phyloP scores from a whole-genome alignment of 164 flowering plant genomes.

The Chimonanthus praecox region DNA sequence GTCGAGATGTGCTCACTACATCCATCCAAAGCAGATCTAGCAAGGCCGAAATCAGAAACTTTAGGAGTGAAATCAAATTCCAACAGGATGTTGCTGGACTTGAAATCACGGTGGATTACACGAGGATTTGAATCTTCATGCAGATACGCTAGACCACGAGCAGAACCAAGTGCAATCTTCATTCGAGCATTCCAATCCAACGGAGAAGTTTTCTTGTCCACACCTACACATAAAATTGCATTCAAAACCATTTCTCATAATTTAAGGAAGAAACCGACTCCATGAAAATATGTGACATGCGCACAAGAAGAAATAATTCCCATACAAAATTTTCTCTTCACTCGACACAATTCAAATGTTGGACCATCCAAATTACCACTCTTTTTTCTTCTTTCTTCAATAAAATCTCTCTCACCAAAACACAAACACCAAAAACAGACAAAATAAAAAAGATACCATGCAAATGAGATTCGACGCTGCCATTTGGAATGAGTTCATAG shows the following conservation, averaged over 20 bases:
- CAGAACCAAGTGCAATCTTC: constrained; percentile 96
- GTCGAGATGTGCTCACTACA: constrained; percentile 21
- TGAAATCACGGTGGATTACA: constrained; percentile 43
- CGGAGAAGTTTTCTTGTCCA: constrained; percentile 61
- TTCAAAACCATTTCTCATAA: constrained; percentile 5
- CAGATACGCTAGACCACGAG: constrained; percentile 88
- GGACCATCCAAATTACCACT: too few species aligned
- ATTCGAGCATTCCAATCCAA: constrained; percentile 77
- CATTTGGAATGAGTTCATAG: constrained; percentile 89
- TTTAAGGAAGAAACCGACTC: not conserved
- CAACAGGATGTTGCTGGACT: constrained; percentile 84
- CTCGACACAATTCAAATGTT: constrained; percentile 68
- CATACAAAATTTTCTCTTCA: not conserved
- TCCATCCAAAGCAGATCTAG: constrained; percentile 69
- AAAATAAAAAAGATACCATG: constrained; percentile 45
- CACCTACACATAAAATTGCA: constrained; percentile 32
- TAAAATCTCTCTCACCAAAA: too few species aligned
- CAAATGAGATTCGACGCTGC: constrained; percentile 92
- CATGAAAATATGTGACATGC: not conserved
- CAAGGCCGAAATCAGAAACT: constrained; percentile 91
- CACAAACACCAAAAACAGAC: too few species aligned
- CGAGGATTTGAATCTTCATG: constrained; percentile 85
- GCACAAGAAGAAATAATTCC: not conserved
- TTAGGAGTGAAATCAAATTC: constrained; percentile 87
- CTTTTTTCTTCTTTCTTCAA: too few species aligned